These are phyloP conservation scores for Penicillium corylophilum DNA, from an alignment of 2,329 filamentous ascomycete genomes.

Conservation along the genomic window DNA sequence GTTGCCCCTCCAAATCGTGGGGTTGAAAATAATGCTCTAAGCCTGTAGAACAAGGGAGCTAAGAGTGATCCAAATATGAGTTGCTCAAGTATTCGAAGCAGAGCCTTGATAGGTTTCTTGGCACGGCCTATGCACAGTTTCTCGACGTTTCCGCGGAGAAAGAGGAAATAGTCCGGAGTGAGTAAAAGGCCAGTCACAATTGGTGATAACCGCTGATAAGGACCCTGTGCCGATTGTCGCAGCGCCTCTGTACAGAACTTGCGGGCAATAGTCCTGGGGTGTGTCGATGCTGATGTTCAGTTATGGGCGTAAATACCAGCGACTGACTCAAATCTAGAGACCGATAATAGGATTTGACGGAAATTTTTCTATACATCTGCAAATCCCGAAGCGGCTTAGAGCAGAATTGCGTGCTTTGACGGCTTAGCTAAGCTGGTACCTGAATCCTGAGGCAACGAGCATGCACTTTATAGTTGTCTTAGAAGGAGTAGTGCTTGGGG, in stretches of 20 bases:
- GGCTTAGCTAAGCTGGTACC: constrained; percentile 22
- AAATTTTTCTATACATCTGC: constrained; percentile 26
- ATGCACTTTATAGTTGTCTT: neutral
- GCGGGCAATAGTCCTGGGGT: neutral
- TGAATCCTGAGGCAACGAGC: neutral
- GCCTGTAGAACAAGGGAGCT: neutral
- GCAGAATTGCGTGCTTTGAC: constrained; percentile 31
- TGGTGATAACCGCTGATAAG: constrained; percentile 25
- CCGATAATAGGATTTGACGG: constrained; percentile 3
- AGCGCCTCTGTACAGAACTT: neutral
- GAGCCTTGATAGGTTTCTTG: neutral
- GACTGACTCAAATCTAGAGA: neutral
- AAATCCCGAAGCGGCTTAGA: constrained; percentile 29
- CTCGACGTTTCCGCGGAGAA: constrained; percentile 25
- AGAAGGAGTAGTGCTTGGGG: neutral
- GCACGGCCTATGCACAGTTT: constrained; percentile 1
- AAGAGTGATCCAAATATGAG: neutral
- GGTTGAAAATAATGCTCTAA: neutral
- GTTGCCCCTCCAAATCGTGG: constrained; percentile 11
- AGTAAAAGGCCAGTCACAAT: constrained; percentile 23
- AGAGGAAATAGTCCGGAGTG: constrained; percentile 18
- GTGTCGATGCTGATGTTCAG: neutral
- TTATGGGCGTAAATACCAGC: neutral
- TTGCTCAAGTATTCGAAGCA: neutral
- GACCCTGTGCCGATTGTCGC: neutral